phyloP scores from a whole-genome alignment of 2,329 filamentous ascomycete genomes.

The Sordariomycetes sp. region DNA sequence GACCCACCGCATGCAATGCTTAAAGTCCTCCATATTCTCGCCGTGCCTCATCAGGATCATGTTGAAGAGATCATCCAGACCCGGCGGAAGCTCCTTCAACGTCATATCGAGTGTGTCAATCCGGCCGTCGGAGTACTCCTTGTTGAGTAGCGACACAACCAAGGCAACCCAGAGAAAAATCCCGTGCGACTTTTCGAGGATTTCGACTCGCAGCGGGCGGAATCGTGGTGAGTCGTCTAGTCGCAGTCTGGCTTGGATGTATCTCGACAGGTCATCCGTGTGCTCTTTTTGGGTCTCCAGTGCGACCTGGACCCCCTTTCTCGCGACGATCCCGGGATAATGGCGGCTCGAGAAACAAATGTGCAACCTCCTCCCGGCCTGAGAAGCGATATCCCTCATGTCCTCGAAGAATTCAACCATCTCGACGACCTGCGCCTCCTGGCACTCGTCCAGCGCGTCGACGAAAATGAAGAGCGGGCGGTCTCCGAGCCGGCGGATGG shows the following conservation, averaged over 20 bases:
- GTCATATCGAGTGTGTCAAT: slow-evolving; percentile 4
- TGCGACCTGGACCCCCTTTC: slow-evolving; percentile 8
- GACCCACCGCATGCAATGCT: slow-evolving; percentile 26
- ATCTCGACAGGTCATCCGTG: background rate
- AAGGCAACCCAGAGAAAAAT: slow-evolving; percentile 28
- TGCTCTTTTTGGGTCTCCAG: background rate
- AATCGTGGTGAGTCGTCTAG: slow-evolving; percentile 9
- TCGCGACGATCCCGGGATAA: slow-evolving; percentile 29
- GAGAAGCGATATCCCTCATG: slow-evolving; percentile 16
- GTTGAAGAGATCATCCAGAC: background rate
- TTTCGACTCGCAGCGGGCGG: background rate
- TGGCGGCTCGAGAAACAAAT: slow-evolving; percentile 36
- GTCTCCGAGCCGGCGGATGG: slow-evolving; percentile 3
- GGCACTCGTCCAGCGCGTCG: slow-evolving; percentile 38
- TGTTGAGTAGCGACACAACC: slow-evolving; percentile 25
- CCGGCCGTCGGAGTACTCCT: slow-evolving; percentile 16
- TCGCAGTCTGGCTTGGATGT: background rate
- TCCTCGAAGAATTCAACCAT: slow-evolving; percentile 33
- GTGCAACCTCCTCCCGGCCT: slow-evolving; percentile 10
- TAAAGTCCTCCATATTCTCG: background rate
- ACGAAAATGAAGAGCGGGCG: slow-evolving; percentile 15
- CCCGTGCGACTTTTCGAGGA: slow-evolving; percentile 26
- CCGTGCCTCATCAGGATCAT: background rate
- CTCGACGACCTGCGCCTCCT: slow-evolving; percentile 25
- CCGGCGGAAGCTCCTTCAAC: background rate